A percentile compares a stretch with the other conserved stretches of the same genome.
These are phyloP conservation scores for Cytospora paraplurivora DNA, from an alignment of 2,329 filamentous ascomycete species.

Conservation along the genomic window DNA sequence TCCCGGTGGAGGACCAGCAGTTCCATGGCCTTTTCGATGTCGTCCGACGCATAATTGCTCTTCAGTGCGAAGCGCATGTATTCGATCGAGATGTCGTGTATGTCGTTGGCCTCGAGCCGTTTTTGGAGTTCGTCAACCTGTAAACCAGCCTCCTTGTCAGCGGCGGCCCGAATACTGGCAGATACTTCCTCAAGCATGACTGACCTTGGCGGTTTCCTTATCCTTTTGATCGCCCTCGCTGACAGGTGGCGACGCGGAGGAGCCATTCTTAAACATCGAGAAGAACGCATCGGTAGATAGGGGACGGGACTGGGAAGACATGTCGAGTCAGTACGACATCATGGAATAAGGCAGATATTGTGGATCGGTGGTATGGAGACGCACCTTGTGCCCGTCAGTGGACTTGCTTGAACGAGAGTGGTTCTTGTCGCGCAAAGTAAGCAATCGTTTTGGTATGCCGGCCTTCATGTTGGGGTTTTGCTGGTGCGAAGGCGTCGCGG, in stretches of 20 bases:
- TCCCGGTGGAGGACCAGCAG: constrained; percentile 78
- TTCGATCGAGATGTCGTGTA: constrained; percentile 57
- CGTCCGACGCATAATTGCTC: constrained; percentile 66
- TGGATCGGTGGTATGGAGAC: constrained; percentile 28
- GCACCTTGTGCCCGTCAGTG: constrained; percentile 56
- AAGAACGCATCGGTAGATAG: constrained; percentile 61
- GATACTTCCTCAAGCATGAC: constrained; percentile 14
- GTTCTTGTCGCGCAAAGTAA: constrained; percentile 69
- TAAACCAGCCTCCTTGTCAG: constrained; percentile 10
- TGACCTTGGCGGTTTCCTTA: constrained; percentile 47
- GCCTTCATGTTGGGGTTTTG: constrained; percentile 50
- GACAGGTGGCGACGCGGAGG: constrained; percentile 54
- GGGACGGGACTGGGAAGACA: constrained; percentile 49
- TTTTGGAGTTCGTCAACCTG: constrained; percentile 47
- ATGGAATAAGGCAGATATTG: constrained; percentile 10
- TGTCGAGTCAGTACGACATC: constrained; percentile 26
- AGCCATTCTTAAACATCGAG: constrained; percentile 65
- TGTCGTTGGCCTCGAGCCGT: constrained; percentile 45
- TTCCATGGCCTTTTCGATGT: constrained; percentile 73
- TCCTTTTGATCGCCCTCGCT: constrained; percentile 58
- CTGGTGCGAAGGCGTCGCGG: constrained; percentile 17
- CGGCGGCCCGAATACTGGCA: background rate
- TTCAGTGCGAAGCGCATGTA: constrained; percentile 58
- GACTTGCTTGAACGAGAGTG: constrained; percentile 57
- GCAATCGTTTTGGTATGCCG: constrained; percentile 63